These are phyloP conservation scores for Amesomyces nigricolor DNA, from an alignment of 2,329 filamentous ascomycete genomes.

Conservation along the genomic window DNA sequence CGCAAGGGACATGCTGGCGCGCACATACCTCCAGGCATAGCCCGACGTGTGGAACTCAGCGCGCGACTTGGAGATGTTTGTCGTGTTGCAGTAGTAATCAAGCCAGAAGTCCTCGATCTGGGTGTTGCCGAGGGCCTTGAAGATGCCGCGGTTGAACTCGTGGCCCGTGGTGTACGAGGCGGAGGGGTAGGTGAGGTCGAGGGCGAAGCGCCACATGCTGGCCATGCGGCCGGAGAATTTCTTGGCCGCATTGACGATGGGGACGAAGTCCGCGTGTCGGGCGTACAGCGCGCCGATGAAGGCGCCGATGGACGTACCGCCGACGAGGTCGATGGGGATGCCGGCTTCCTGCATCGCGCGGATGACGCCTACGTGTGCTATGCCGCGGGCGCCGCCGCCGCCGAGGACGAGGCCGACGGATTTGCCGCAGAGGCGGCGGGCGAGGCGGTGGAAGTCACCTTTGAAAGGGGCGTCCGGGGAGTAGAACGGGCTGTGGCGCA, in stretches of 20 bases:
- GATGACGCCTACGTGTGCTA: conserved; percentile 90
- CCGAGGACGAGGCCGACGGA: conserved; percentile 92
- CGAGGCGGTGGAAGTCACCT: conserved; percentile 91
- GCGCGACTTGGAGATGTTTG: conserved; percentile 92
- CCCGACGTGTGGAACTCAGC: conserved; percentile 91
- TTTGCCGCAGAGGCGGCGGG: conserved; percentile 83
- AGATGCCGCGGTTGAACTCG: conserved; percentile 97
- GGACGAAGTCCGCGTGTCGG: conserved; percentile 91
- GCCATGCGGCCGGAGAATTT: conserved; percentile 99
- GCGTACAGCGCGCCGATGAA: conserved; percentile 96
- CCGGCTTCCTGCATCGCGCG: conserved; percentile 92
- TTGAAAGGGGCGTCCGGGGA: conserved; percentile 90
- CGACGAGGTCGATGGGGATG: conserved; percentile 90
- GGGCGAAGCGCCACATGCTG: conserved; percentile 96
- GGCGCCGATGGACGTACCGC: conserved; percentile 91
- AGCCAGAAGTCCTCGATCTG: conserved; percentile 99
- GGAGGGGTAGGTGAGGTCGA: conserved; percentile 93
- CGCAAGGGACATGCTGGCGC: conserved; percentile 93
- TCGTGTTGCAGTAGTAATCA: conserved; percentile 98
- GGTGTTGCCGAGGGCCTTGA: conserved; percentile 94
- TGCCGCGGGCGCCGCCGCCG: conserved; percentile 85
- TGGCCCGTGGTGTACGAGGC: conserved; percentile 97
- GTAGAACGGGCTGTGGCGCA: conserved; percentile 84
- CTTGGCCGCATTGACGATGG: conserved; percentile 94
- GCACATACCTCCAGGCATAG: conserved; percentile 95